Base-by-base conservation (phyloP, 768 basidiomycete species). In the Hypsizygus marmoreus region DNA sequence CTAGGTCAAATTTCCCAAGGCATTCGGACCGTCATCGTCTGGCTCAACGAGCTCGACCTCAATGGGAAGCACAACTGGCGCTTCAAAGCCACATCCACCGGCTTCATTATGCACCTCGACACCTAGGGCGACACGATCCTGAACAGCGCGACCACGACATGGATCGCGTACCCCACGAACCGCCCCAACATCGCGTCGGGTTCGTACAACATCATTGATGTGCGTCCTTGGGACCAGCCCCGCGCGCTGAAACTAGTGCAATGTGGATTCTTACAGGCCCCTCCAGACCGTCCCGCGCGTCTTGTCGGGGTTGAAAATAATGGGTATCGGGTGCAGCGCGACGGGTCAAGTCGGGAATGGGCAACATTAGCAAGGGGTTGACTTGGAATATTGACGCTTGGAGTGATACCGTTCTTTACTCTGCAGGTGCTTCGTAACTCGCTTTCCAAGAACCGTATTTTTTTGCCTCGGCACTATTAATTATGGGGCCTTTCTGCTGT, bases 41-140 rank as follows among this genome's bases (percentile, higher is more conserved):
- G n/a, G n/a, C n/a, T n/a, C n/a, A n/a, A n/a, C n/a, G n/a, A n/a
- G 9, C 8, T 43, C 16, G 42, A 43, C 31, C n/a, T 31, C 19
- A 7, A 9, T n/a, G n/a, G n/a, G n/a, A n/a, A n/a, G n/a, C n/a
- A n/a, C n/a, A n/a, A n/a, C n/a, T n/a, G n/a, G n/a, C 31, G n/a
- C 13, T 16, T 20, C 22, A 32, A 33, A 28, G 34, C 34, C 42
- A 23, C 13, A 16, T 10, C 6, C 11, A 43, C 31, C 9, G 30
- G 42, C 17, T 43, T 32, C 29, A 43, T 31, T 14, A 33, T 43
- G 19, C 28, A 43, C 19, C 31, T 43, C 19, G 42, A 32, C 17
- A 43, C 30, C 11, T 43, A 31, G 42, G 17, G 6, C 14, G 42
- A 43, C 31, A 43, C 31, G 12, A 43, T 20, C 19, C 42, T 43